Percentiles rank a stretch among this genome's conserved stretches.
Conservation (phyloP, 768 basidiomycete species). For the Floccularia luteovirens region DNA sequence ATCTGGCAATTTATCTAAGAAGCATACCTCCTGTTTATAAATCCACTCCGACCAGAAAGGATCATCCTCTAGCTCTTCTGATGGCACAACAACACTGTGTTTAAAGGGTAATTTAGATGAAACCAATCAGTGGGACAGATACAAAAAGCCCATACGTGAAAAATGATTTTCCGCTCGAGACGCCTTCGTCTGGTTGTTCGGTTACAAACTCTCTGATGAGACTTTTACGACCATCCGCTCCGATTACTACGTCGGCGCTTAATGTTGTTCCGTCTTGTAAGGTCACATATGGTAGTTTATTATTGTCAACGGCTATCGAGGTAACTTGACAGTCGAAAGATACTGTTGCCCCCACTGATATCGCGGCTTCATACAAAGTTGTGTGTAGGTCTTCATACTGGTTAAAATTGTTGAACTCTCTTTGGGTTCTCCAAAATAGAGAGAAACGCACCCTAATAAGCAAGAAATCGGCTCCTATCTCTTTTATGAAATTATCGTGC, state of each 20-base stretch:
- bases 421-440: not conserved
- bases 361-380: slow-evolving; percentile 33
- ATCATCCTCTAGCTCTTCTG: slow-evolving; percentile 27
- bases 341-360: slow-evolving; percentile 30
- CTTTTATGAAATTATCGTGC: slow-evolving; percentile 39
- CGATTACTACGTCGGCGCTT: slow-evolving; percentile 38
- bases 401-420: slow-evolving; percentile 3
- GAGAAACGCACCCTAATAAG: slow-evolving; percentile 32
- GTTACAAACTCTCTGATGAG: slow-evolving; percentile 28
- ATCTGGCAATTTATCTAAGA: not conserved
- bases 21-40: slow-evolving; percentile 23
- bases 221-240: slow-evolving; percentile 41
- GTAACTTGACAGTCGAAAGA: slow-evolving; percentile 20
- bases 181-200: slow-evolving; percentile 17
- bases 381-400: slow-evolving; percentile 40
- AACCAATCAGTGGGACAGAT: not conserved
- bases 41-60: slow-evolving; percentile 24
- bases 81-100: slow-evolving; percentile 26
- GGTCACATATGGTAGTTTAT: slow-evolving; percentile 15
- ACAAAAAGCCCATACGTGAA: slow-evolving; percentile 25
- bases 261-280: slow-evolving; percentile 26
- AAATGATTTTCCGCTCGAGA: slow-evolving; percentile 20
- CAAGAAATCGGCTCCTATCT: slow-evolving; percentile 41
- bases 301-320: slow-evolving; percentile 19
- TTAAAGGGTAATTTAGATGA: slow-evolving; percentile 1